Evolutionary conservation across 352 stramenopile genomes (phyloP).

Genomic region (Poterioochromonas sp.): DNA sequence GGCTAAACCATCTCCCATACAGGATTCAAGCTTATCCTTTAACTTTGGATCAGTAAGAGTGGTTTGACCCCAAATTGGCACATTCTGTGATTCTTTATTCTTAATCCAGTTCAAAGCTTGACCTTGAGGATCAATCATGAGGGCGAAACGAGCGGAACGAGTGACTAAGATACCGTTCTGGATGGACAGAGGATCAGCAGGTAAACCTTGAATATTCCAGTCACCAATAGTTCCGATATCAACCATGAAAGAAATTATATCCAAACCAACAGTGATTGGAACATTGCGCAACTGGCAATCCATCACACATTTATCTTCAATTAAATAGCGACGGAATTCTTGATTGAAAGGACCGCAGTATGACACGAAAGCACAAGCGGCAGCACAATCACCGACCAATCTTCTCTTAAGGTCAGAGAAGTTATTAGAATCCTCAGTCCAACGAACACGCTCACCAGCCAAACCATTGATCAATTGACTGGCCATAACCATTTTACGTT

Average conservation of each 20-base stretch:
- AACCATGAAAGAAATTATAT: conserved; percentile 93
- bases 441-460: conserved; percentile 84
- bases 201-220: conserved; percentile 94
- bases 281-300: conserved; percentile 81
- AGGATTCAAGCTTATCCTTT: conserved; percentile 95
- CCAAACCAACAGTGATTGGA: conserved; percentile 58
- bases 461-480: conserved; percentile 91
- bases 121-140: conserved; percentile 93
- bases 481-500: conserved; percentile 89
- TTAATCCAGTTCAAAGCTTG: conserved; percentile 95
- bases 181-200: conserved; percentile 89
- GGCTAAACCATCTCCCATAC: conserved; percentile 86
- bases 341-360: conserved; percentile 98
- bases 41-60: conserved; percentile 90
- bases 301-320: conserved; percentile 87
- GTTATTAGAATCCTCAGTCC: conserved; percentile 94
- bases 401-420: conserved; percentile 90
- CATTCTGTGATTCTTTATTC: conserved; percentile 79
- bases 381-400: conserved; percentile 89
- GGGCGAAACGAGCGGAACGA: conserved; percentile 82
- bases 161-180: conserved; percentile 98
- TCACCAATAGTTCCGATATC: conserved; percentile 92
- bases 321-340: conserved; percentile 89
- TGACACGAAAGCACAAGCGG: conserved; percentile 91
- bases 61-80: conserved; percentile 87